Conservation (phyloP, 2,329 filamentous ascomycete genomes). For the Graphilbum sp. region DNA sequence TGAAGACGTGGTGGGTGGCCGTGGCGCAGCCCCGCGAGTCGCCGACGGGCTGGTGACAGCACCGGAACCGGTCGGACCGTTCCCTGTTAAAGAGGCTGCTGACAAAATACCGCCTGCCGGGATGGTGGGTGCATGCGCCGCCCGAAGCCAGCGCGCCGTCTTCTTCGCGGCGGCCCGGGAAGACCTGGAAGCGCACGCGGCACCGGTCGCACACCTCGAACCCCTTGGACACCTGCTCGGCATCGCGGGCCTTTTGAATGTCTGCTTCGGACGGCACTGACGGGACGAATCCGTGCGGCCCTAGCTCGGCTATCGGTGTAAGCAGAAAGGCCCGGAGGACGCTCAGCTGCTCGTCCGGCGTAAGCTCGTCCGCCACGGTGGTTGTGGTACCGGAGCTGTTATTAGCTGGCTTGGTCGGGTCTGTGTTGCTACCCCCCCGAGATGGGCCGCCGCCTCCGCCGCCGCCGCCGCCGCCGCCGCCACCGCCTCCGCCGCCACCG, state of each 20-base stretch:
- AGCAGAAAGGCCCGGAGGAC: slow-evolving; percentile 42
- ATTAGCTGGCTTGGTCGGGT: no score
- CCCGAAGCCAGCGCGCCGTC: slow-evolving; percentile 64
- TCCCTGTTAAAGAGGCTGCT: slow-evolving; percentile 27
- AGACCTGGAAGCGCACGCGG: slow-evolving; percentile 73
- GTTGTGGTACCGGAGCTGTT: not conserved
- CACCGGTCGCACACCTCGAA: slow-evolving; percentile 89
- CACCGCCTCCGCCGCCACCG: no score
- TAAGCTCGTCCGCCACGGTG: slow-evolving; percentile 40
- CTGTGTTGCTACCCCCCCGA: no score
- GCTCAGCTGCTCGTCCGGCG: slow-evolving; percentile 46
- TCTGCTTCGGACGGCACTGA: slow-evolving; percentile 47
- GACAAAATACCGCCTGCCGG: slow-evolving; percentile 50
- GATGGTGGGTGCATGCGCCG: slow-evolving; percentile 68
- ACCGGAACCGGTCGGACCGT: slow-evolving; percentile 50
- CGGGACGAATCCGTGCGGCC: slow-evolving; percentile 59
- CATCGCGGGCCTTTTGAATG: slow-evolving; percentile 48
- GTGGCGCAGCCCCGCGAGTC: slow-evolving; percentile 60
- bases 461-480: no score
- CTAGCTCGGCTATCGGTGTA: slow-evolving; percentile 47
- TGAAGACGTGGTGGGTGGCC: slow-evolving; percentile 68
- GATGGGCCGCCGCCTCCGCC: no score
- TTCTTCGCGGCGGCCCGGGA: slow-evolving; percentile 62
- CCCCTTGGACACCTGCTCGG: slow-evolving; percentile 49
- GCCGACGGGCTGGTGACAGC: slow-evolving; percentile 62